Conservation (phyloP, 192 early-diverging fungal genomes). For the Allomyces javanicus region DNA sequence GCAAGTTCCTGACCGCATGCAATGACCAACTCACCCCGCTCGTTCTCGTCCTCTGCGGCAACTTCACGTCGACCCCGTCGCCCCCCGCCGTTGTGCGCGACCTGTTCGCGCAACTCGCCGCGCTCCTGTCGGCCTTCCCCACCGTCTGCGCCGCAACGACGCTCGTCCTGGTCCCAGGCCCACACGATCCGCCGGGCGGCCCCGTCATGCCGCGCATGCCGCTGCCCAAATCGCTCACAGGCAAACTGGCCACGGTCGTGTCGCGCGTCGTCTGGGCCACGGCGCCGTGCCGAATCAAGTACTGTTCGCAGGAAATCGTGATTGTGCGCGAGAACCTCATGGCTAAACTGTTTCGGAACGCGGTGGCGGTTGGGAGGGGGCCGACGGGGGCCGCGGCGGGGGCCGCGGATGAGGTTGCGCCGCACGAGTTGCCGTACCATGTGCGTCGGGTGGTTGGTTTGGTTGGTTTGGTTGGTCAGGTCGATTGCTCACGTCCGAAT, state of each 20-base stretch:
- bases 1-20: conserved; percentile 55
- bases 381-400: no score
- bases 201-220: conserved; percentile 50
- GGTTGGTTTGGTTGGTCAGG: no score
- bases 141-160: conserved; percentile 30
- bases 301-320: conserved; percentile 78
- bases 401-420: conserved; percentile 5
- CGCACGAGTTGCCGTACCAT: conserved; percentile 12
- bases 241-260: conserved; percentile 31
- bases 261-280: conserved; percentile 44
- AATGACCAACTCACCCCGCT: conserved; percentile 41
- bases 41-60: conserved; percentile 72
- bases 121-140: conserved; percentile 44
- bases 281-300: conserved; percentile 78
- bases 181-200: conserved; percentile 58
- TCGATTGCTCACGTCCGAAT: no score
- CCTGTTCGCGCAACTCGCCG: conserved; percentile 32
- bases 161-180: conserved; percentile 81
- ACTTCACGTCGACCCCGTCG: conserved; percentile 60
- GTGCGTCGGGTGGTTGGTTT: no score
- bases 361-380: no score
- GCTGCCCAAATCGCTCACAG: conserved; percentile 52
- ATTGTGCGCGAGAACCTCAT: conserved; percentile 73
- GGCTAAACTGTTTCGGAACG: conserved; percentile 50
- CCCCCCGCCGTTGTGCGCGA: conserved; percentile 8